Evolutionary conservation across 768 basidiomycete genomes (phyloP).

Genomic region (Suillus subaureus): DNA sequence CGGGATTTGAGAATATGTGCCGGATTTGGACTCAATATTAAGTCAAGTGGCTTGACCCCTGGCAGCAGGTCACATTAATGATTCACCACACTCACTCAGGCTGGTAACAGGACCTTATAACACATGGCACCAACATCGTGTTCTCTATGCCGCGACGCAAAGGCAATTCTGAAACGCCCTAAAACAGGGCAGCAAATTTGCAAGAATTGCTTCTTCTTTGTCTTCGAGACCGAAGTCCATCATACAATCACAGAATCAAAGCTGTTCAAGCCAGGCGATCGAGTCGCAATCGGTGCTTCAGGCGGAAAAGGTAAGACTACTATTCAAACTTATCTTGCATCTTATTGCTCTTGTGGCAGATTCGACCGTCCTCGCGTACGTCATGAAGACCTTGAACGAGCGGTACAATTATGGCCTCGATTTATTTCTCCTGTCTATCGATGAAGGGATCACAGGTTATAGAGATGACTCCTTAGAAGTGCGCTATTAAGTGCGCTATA

Average conservation of each 20-base stretch:
- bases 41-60: background rate
- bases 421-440: slow-evolving; percentile 91
- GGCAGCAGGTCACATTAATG: slow-evolving; percentile 1
- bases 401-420: slow-evolving; percentile 92
- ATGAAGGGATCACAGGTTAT: slow-evolving; percentile 98
- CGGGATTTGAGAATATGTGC: background rate
- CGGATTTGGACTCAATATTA: background rate
- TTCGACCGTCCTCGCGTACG: slow-evolving; percentile 95
- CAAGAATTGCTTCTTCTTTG: slow-evolving; percentile 92
- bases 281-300: slow-evolving; percentile 96
- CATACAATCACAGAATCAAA: slow-evolving; percentile 85
- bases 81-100: background rate
- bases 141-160: slow-evolving; percentile 69
- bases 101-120: background rate
- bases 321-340: slow-evolving; percentile 6
- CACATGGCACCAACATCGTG: slow-evolving; percentile 82
- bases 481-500: slow-evolving; percentile 12
- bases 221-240: slow-evolving; percentile 98
- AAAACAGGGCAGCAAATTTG: slow-evolving; percentile 99
- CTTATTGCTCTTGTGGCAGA: slow-evolving; percentile 49
- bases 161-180: slow-evolving; percentile 90
- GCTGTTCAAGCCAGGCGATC: slow-evolving; percentile 87
- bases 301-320: slow-evolving; percentile 85
- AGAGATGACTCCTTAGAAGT: slow-evolving; percentile 97
- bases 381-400: slow-evolving; percentile 95